phyloP scores from a whole-genome alignment of 2,329 filamentous ascomycete genomes.

The Fusarium armeniacum region DNA sequence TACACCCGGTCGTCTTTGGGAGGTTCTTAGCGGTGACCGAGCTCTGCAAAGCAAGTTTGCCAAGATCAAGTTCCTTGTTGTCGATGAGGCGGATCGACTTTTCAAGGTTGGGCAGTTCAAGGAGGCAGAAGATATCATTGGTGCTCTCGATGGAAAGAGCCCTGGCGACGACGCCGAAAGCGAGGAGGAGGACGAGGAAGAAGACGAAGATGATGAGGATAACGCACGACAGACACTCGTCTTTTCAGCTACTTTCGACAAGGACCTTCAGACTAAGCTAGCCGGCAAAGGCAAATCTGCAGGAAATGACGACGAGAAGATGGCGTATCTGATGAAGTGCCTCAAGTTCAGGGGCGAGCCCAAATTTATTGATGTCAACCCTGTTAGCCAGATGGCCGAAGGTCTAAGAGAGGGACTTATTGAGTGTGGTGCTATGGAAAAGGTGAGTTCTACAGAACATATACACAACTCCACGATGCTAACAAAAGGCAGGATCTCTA shows the following conservation, averaged over 20 bases:
- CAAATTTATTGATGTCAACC: slow-evolving; percentile 93
- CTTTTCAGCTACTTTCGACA: slow-evolving; percentile 97
- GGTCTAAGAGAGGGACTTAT: slow-evolving; percentile 89
- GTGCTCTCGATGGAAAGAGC: slow-evolving; percentile 79
- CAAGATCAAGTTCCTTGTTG: slow-evolving; percentile 82
- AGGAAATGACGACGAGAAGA: slow-evolving; percentile 78
- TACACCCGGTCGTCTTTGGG: slow-evolving; percentile 94
- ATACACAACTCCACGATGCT: background rate
- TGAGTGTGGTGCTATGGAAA: slow-evolving; percentile 93
- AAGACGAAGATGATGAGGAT: slow-evolving; percentile 59
- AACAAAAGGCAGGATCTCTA: slow-evolving; percentile 78
- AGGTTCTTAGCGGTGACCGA: slow-evolving; percentile 83
- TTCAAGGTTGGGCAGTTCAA: slow-evolving; percentile 96
- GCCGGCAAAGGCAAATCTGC: slow-evolving; percentile 77
- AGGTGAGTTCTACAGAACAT: slow-evolving; percentile 66
- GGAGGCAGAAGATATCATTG: slow-evolving; percentile 89
- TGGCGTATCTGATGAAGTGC: slow-evolving; percentile 93
- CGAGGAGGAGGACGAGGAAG: slow-evolving; percentile 64
- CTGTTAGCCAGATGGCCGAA: slow-evolving; percentile 87
- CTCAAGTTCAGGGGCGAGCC: slow-evolving; percentile 89
- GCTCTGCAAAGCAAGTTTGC: slow-evolving; percentile 79
- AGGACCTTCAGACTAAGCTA: slow-evolving; percentile 90
- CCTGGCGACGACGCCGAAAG: slow-evolving; percentile 69
- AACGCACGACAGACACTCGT: slow-evolving; percentile 83
- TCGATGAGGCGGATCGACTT: slow-evolving; percentile 94